Conservation (phyloP, 176 grass and related monocot genomes). For the Carex myosuroides region DNA sequence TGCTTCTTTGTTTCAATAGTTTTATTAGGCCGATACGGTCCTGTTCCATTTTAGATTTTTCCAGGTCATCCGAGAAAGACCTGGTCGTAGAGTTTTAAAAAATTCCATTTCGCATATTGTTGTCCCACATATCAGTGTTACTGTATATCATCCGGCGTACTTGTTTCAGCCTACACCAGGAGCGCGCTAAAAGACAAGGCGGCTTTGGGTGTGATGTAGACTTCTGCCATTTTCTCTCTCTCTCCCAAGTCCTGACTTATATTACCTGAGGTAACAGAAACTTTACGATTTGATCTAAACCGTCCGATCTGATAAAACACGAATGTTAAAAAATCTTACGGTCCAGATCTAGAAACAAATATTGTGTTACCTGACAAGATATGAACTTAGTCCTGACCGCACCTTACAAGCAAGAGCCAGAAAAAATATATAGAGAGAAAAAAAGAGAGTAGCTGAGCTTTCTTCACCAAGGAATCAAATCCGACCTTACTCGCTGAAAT, state of each 20-base stretch:
- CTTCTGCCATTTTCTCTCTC: not conserved
- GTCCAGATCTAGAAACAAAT: too few species aligned
- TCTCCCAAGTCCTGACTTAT: not conserved
- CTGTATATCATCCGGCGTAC: not conserved
- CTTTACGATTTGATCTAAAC: too few species aligned
- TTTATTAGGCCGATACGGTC: not conserved
- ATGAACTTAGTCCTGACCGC: not conserved
- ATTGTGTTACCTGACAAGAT: too few species aligned
- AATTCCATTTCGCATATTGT: not conserved
- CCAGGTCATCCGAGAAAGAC: not conserved
- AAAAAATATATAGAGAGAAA: not conserved
- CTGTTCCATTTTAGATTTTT: not conserved
- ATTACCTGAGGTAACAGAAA: too few species aligned
- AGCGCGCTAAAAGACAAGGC: not conserved
- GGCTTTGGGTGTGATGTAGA: not conserved
- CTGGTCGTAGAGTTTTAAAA: not conserved
- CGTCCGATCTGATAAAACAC: too few species aligned
- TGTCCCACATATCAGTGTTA: not conserved
- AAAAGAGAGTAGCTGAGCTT: not conserved
- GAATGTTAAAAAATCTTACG: too few species aligned
- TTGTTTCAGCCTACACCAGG: not conserved
- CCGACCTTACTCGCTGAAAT: not conserved
- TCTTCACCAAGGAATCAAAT: not conserved
- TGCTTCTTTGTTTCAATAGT: not conserved
- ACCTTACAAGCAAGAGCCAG: not conserved